Base-by-base conservation (phyloP, 2,329 filamentous ascomycete genomes). In the Diplodia intermedia region DNA sequence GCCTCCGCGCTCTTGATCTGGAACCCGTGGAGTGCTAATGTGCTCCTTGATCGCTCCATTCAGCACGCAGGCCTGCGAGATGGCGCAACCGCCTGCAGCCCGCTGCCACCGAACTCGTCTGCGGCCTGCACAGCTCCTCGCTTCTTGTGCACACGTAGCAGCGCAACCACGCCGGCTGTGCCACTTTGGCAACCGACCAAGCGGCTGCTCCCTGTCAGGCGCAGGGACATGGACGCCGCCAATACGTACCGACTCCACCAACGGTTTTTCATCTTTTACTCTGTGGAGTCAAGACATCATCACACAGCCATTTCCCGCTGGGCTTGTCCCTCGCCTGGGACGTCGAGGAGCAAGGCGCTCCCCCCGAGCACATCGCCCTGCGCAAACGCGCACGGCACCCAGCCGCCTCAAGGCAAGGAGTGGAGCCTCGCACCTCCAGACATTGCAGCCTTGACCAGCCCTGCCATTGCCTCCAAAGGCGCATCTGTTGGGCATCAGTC, bases 241-340 rank as follows among this genome's bases (percentile, higher is more conserved):
- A 49, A 26, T 38, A 63, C 60, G n/a, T 63, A 63, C 60, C 60
- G 60, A 26, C 29, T 18, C 47, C 38, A 38, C 54, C 33, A 56
- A 47, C 38, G 14, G 55, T 31, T 20, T 36, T 36, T 20, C 31
- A 15, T 23, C 33, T 18, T 5, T 43, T 47, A 14, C n/a, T 43
- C n/a, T 12, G 60, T 38, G 60, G 18, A 63, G 60, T 52, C 43
- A 50, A 63, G 60, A 52, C 60, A 63, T 63, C 60, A 63, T 63
- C 47, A 47, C 60, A 38, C 43, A 52, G 47, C 23, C 47, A 26
- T 38, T 26, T 18, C 23, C 31, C n/a, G 57, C 40, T 43, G 47
- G 23, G 47, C 20, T 33, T 18, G 43, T 23, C 26, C 40, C 20
- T 56, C n/a, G 33, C 54, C 54, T n/a, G 14, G 33, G 15, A 15